Evolutionary conservation across 306 rosid genomes (phyloP), one percentile per base, ranked within the genome.

Genomic region (Vicia sativa): DNA sequence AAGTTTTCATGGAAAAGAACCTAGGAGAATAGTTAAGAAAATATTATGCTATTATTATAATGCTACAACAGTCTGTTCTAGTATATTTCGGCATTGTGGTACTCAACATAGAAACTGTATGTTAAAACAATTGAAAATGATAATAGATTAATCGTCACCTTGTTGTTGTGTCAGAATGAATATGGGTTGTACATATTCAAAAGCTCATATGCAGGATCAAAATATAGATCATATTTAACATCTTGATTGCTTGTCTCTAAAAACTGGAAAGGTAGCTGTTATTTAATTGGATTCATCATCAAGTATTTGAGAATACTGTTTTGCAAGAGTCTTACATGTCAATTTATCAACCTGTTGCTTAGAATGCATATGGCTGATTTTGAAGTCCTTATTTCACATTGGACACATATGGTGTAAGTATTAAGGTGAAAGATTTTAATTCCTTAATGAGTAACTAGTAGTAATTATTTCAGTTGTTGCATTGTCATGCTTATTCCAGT

Each of bases 1-100:
- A 74, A 46, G 54, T 55, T 79, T 55, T 70, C 58, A 10, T 49
- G 45, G 65, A 12, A 49, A 74, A 57, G 38, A 54, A 29, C 34
- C 23, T 13, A 50, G 72, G 26, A 31, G 21, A 6, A 50, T 38
- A 28, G 65, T 39, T 41, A 58, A 56, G 46, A 28, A 38, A 35
- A 62, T 11, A 3, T 12, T 23, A 39, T 39, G 54, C 49, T 26
- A n/a, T 34, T 34, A 53, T 59, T 48, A 54, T 41, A 41, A 39
- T 34, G 42, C 56, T 31, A 25, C 3, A 7, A 15, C 58, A 34
- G 19, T 65, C 59, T 71, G 19, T 75, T 71, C 19, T 42, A 15
- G 53, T 43, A 45, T 54, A 65, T 75, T 46, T 19, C 63, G 57
- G 42, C 38, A 58, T 70, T 44, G 63, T 34, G 58, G 39, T 50